These are phyloP conservation scores for Alternaria tenuissima DNA, from an alignment of 2,329 filamentous ascomycete genomes.

Conservation along the genomic window DNA sequence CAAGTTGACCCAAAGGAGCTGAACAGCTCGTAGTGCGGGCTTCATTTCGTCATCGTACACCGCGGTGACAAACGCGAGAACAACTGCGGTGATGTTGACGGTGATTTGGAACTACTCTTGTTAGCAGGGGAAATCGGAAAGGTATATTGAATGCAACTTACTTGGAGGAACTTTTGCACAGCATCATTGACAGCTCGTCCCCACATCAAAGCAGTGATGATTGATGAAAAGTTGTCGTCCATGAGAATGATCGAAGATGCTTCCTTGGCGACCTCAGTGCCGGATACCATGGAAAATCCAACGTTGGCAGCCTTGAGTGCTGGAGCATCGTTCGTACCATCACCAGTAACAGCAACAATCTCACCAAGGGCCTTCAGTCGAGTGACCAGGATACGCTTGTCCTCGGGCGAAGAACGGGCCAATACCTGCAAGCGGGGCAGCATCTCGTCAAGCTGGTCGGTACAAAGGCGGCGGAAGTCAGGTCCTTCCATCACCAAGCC, in stretches of 20 bases:
- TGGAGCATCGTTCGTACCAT: conserved; percentile 96
- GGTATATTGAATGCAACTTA: conserved; percentile 46
- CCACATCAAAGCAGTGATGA: conserved; percentile 92
- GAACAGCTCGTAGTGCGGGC: conserved; percentile 92
- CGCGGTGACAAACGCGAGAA: conserved; percentile 97
- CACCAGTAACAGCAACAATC: conserved; percentile 97
- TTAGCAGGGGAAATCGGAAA: conserved; percentile 5
- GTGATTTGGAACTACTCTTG: conserved; percentile 79
- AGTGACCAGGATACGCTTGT: conserved; percentile 95
- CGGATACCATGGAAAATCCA: conserved; percentile 93
- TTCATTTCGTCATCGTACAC: conserved; percentile 83
- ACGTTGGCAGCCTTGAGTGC: conserved; percentile 98
- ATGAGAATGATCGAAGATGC: conserved; percentile 97
- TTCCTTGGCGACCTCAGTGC: conserved; percentile 93
- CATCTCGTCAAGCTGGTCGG: conserved; percentile 79
- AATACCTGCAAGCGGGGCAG: conserved; percentile 86
- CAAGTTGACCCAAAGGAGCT: conserved; percentile 96
- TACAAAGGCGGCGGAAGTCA: conserved; percentile 84
- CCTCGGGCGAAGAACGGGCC: conserved; percentile 91
- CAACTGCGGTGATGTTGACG: conserved; percentile 96
- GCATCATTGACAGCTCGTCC: conserved; percentile 98
- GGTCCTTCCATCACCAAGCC: conserved; percentile 86
- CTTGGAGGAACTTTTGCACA: conserved; percentile 92
- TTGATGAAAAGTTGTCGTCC: conserved; percentile 97
- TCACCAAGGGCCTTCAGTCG: conserved; percentile 88